phyloP scores from a whole-genome alignment of 768 basidiomycete genomes.

The Lactifluus volemus region DNA sequence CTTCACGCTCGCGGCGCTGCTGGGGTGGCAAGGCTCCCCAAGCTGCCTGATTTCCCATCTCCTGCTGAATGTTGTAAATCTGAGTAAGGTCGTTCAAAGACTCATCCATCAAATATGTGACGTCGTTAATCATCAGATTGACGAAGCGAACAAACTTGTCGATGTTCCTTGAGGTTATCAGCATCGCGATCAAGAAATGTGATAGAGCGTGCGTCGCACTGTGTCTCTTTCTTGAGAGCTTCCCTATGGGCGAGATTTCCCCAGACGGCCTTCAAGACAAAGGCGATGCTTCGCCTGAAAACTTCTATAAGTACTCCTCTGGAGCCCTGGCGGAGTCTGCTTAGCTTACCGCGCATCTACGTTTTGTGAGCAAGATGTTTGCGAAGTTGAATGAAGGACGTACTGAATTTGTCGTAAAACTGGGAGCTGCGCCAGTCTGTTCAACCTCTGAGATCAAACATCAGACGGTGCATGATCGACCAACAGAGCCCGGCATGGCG shows the following conservation, averaged over 20 bases:
- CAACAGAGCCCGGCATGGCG: slow-evolving; percentile 19
- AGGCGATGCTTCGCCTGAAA: slow-evolving; percentile 71
- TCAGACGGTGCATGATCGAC: background rate
- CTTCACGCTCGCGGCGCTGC: slow-evolving; percentile 79
- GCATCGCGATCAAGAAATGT: background rate
- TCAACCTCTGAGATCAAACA: slow-evolving; percentile 68
- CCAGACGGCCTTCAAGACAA: slow-evolving; percentile 87
- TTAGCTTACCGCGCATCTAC: slow-evolving; percentile 45
- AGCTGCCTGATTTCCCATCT: slow-evolving; percentile 66
- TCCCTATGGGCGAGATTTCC: slow-evolving; percentile 82
- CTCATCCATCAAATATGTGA: slow-evolving; percentile 96
- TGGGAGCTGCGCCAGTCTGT: slow-evolving; percentile 93
- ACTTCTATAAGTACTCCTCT: background rate
- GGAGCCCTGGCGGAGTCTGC: background rate
- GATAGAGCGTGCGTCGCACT: slow-evolving; percentile 37
- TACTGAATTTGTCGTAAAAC: slow-evolving; percentile 97
- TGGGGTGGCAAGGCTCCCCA: slow-evolving; percentile 63
- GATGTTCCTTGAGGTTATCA: slow-evolving; percentile 47
- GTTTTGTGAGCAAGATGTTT: background rate
- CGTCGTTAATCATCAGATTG: slow-evolving; percentile 98
- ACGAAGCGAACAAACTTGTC: slow-evolving; percentile 94
- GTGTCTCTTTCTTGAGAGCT: slow-evolving; percentile 71
- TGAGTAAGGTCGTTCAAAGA: slow-evolving; percentile 82
- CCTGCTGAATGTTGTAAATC: slow-evolving; percentile 76
- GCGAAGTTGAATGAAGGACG: slow-evolving; percentile 26